Base-by-base conservation (phyloP, 2,329 filamentous ascomycete species). In the Beauveria sp. region DNA sequence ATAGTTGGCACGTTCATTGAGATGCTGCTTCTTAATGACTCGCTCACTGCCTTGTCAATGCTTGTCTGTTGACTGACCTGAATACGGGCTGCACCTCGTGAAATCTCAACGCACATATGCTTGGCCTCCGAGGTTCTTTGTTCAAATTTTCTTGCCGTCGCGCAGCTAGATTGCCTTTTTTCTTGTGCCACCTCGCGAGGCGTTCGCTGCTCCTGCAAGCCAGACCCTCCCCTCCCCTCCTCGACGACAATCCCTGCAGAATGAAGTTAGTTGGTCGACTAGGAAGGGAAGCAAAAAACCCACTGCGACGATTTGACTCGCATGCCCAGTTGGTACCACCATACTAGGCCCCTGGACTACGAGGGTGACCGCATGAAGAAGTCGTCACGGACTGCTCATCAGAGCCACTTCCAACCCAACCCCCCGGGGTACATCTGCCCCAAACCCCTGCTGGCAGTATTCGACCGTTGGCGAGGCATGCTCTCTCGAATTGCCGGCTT, bases 201-300 rank as follows among this genome's bases (percentile, higher is more conserved):
- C 43, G 54, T 56, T 56, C 41, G 54, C 54, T 44, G 52, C 54
- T 56, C 28, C 54, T 56, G 54, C 54, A 56, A 47, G 54, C 53
- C 53, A 34, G 40, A 41, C 54, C 54, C 43, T 18, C 26, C 12
- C 28, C 20, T 16, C 28, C 18, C 18, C 22, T 22, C 24, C 20
- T 47, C 52, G 22, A 55, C 41, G 24, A 20, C 24, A 20, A 56
- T 47, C 54, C 54, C 54, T 56, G 54, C 28, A 44, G 34, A 16
- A 37, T 16, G 5, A 37, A 37, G 12, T 37, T 37, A 37, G 34
- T 37, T 37, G 34, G 34, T 20, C 14, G 34, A 26, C 22, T 9
- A 24, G 26, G n/a, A 41, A 10, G 30, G 16, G 28, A n/a, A 34
- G 22, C 7, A 48, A 30, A 20, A 37, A 55, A 26, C 40, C 40